phyloP scores from a whole-genome alignment of 1,284 basidiomycete species.

The Papiliotrema laurentii region DNA sequence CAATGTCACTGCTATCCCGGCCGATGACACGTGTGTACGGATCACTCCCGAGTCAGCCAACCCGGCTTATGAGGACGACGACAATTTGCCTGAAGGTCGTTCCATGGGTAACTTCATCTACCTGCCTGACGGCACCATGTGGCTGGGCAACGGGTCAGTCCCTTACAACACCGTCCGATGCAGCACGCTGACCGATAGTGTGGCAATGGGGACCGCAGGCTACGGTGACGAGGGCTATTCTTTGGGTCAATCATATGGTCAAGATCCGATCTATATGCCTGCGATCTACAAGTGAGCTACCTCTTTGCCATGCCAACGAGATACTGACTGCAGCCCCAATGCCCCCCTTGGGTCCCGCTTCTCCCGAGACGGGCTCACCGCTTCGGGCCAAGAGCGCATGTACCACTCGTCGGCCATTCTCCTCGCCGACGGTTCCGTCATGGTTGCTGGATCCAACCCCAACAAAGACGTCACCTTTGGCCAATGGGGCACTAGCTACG shows the following conservation, averaged over 20 bases:
- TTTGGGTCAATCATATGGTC: constrained; percentile 42
- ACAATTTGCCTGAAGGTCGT: constrained; percentile 64
- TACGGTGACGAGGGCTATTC: constrained; percentile 48
- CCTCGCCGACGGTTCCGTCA: constrained; percentile 76
- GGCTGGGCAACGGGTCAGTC: constrained; percentile 58
- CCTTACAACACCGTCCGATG: neutral
- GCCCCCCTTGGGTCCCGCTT: constrained; percentile 63
- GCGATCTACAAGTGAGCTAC: constrained; percentile 58
- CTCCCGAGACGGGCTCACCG: constrained; percentile 62
- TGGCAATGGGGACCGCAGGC: constrained; percentile 29
- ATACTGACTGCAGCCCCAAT: constrained; percentile 47
- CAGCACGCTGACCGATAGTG: constrained; percentile 5
- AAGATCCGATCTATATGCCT: constrained; percentile 42
- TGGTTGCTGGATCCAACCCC: constrained; percentile 72
- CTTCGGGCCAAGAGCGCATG: constrained; percentile 65
- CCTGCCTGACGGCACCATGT: constrained; percentile 46
- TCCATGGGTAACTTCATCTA: constrained; percentile 70
- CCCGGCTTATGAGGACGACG: constrained; percentile 61
- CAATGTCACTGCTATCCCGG: constrained; percentile 43
- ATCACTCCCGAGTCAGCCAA: constrained; percentile 72
- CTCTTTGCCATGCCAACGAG: no score
- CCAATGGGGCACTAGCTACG: constrained; percentile 43
- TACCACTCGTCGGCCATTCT: constrained; percentile 86
- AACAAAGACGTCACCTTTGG: constrained; percentile 64
- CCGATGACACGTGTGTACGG: constrained; percentile 49